Evolutionary conservation across 2,329 filamentous ascomycete genomes (phyloP).

Genomic region (Pezicula neosporulosa): DNA sequence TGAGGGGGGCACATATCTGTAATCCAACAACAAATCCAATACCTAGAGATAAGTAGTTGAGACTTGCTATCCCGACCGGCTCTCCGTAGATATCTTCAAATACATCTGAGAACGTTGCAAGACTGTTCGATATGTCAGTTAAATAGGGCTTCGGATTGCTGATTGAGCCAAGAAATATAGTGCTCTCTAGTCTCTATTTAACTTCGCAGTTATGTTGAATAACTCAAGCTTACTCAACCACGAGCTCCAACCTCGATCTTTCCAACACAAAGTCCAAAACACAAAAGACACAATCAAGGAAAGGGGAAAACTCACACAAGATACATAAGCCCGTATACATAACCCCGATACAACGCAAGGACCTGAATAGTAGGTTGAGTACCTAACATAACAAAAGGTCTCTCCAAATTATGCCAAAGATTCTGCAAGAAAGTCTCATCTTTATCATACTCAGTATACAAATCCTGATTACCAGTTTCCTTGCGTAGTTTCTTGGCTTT

Average conservation of each 20-base stretch:
- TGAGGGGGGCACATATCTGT: no score
- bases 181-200: no score
- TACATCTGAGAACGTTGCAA: no score
- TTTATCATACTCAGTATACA: not conserved
- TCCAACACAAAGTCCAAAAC: conserved; percentile 53
- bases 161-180: no score
- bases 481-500: conserved; percentile 46
- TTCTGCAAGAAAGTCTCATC: not conserved
- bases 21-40: no score
- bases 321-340: conserved; percentile 48
- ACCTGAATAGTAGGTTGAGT: conserved; percentile 49
- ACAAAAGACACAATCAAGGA: conserved; percentile 47
- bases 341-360: conserved; percentile 45
- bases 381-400: conserved; percentile 45
- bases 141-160: no score
- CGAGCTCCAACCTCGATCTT: conserved; percentile 14
- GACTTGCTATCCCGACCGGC: no score
- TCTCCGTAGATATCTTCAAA: no score
- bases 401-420: conserved; percentile 26
- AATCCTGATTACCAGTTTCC: conserved; percentile 41
- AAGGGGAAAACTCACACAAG: conserved; percentile 28
- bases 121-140: no score
- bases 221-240: no score
- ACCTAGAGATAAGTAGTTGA: no score
- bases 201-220: no score